Percentiles rank a stretch among this genome's conserved stretches.
Evolutionary conservation across 2,329 filamentous ascomycete species (phyloP).

Genomic region (Talaromyces islandicus): DNA sequence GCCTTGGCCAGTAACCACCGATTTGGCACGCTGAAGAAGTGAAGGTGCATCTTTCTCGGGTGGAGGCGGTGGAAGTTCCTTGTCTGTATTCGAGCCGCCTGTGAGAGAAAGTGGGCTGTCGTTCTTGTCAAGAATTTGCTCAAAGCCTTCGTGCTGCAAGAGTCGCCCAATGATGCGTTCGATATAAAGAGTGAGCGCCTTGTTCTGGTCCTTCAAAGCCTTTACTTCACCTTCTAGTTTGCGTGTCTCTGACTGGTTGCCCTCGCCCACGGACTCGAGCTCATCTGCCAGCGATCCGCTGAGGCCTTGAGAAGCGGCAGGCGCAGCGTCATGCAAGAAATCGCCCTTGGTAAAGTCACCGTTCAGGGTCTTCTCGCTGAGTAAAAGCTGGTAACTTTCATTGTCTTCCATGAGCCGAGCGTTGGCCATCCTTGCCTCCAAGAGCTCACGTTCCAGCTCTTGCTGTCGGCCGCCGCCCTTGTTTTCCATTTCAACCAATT

Average conservation of each 20-base stretch:
- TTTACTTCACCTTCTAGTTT: conserved; percentile 76
- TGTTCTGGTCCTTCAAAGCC: conserved; percentile 85
- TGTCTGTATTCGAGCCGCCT: conserved; percentile 55
- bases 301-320: conserved; percentile 41
- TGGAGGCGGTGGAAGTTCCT: conserved; percentile 77
- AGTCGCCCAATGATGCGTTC: conserved; percentile 98
- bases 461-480: conserved; percentile 79
- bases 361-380: conserved; percentile 91
- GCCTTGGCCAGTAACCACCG: conserved; percentile 44
- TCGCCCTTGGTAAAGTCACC: conserved; percentile 83
- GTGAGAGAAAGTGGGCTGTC: conserved; percentile 39
- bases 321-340: conserved; percentile 57
- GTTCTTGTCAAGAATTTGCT: conserved; percentile 82
- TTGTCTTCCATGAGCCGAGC: conserved; percentile 97
- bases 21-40: conserved; percentile 57
- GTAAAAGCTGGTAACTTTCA: conserved; percentile 91
- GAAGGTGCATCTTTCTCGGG: conserved; percentile 46
- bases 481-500: conserved; percentile 90
- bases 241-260: conserved; percentile 54
- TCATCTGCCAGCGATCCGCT: conserved; percentile 73
- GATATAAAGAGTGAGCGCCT: conserved; percentile 94
- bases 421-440: conserved; percentile 93
- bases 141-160: conserved; percentile 89
- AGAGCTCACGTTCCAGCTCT: conserved; percentile 82
- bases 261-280: conserved; percentile 64